Evolutionary conservation across 2,329 filamentous ascomycete species (phyloP).

Genomic region (Fusarium metavorans): DNA sequence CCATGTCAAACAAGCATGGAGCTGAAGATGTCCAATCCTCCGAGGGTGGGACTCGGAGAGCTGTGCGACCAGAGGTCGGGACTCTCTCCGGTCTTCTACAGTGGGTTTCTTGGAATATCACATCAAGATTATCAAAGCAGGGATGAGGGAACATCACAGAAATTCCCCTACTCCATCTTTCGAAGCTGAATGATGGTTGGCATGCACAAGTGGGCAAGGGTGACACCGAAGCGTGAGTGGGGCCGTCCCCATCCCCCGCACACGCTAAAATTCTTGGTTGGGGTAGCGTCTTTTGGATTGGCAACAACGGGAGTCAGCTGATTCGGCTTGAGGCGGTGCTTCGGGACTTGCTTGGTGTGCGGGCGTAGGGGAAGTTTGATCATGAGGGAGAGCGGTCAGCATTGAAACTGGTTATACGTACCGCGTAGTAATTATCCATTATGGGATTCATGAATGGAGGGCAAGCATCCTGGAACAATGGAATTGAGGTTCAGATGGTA

Average conservation of each 20-base stretch:
- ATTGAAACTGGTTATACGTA: not conserved
- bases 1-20: not conserved
- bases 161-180: not conserved
- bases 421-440: not conserved
- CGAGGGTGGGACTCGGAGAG: not conserved
- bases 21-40: not conserved
- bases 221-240: not conserved
- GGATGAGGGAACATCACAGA: not conserved
- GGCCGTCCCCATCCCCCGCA: not conserved
- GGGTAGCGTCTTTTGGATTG: not conserved
- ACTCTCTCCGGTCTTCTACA: not conserved
- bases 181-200: not conserved
- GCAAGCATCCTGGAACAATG: not conserved
- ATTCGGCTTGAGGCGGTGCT: not conserved
- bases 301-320: not conserved
- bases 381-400: not conserved
- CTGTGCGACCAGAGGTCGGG: not conserved
- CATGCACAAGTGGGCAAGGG: constrained; percentile 2
- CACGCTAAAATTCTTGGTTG: constrained; percentile 2
- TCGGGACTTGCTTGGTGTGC: not conserved
- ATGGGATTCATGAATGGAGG: not conserved
- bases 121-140: not conserved
- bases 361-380: not conserved
- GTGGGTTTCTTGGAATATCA: not conserved
- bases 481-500: not conserved